A percentile compares a stretch with the other conserved stretches of the same genome.
These are phyloP conservation scores for Pholiota adiposa DNA, from an alignment of 1,284 basidiomycete species.

Conservation along the genomic window DNA sequence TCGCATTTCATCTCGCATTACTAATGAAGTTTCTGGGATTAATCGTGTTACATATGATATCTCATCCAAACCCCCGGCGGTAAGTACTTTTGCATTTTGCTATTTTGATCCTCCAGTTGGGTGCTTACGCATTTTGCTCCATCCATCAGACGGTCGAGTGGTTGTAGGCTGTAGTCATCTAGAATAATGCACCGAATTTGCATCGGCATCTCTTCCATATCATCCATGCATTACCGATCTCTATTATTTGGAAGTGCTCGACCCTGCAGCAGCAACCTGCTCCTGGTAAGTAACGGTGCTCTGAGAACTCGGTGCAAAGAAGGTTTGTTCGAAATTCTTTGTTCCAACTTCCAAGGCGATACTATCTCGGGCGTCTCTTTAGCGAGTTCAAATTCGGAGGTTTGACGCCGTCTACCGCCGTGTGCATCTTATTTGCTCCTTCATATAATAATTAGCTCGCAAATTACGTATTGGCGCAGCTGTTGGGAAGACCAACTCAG, in stretches of 20 bases:
- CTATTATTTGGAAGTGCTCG: neutral
- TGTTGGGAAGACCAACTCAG: neutral
- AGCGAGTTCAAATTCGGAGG: neutral
- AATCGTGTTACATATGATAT: constrained; percentile 97
- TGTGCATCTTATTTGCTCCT: neutral
- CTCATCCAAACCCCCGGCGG: constrained; percentile 95
- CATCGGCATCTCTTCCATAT: neutral
- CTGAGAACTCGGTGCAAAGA: neutral
- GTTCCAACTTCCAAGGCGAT: neutral
- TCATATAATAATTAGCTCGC: neutral
- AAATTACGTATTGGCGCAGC: neutral
- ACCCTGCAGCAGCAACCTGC: neutral
- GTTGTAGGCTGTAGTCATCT: constrained; percentile 33
- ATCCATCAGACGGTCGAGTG: constrained; percentile 51
- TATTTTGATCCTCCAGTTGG: too few species aligned
- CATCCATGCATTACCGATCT: neutral
- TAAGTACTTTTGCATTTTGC: constrained; percentile 40
- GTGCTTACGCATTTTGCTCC: constrained; percentile 8
- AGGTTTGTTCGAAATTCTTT: neutral
- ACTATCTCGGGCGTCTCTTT: constrained; percentile 2
- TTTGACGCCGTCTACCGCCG: neutral
- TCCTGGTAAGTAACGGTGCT: neutral
- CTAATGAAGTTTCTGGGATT: constrained; percentile 95
- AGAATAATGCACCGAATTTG: neutral
- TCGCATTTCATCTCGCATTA: constrained; percentile 95